These are phyloP conservation scores for Chlamydomonas sphaeroides DNA, from an alignment of 139 green algal species.

Conservation along the genomic window DNA sequence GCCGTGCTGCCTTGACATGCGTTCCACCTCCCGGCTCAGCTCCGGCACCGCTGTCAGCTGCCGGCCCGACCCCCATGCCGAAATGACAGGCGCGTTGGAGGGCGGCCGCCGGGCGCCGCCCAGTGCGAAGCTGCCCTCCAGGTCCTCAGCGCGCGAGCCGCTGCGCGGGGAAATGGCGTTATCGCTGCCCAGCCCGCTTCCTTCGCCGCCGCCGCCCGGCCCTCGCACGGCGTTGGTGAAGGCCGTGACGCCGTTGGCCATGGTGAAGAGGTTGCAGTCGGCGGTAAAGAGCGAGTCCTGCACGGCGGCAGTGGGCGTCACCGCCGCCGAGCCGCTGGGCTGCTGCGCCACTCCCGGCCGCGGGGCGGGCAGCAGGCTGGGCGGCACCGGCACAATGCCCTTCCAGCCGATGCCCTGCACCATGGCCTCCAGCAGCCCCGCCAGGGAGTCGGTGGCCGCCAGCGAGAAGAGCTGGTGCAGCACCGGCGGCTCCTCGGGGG, in stretches of 20 bases:
- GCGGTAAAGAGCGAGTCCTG: conserved; percentile 7
- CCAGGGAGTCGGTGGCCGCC: background rate
- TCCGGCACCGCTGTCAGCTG: conserved; percentile 9
- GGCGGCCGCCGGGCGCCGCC: too few relatives aligned
- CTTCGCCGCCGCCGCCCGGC: too few relatives aligned
- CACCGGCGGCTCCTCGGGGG: background rate
- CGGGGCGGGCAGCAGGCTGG: background rate
- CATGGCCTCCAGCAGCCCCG: conserved; percentile 34
- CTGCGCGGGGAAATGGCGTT: too few relatives aligned
- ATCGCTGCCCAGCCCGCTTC: background rate
- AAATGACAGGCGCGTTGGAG: too few relatives aligned
- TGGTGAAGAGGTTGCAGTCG: background rate
- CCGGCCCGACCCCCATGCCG: background rate
- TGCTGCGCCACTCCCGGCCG: too few relatives aligned
- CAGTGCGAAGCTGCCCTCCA: too few relatives aligned
- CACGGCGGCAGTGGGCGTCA: too few relatives aligned
- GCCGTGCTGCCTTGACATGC: too few relatives aligned
- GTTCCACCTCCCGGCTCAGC: conserved; percentile 12
- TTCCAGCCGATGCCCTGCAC: conserved; percentile 28
- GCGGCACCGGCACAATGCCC: conserved; percentile 9
- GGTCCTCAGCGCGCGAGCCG: background rate
- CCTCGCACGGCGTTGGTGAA: background rate
- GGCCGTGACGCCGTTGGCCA: background rate
- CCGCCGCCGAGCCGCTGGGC: too few relatives aligned
- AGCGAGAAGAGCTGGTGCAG: background rate